Percentiles rank a stretch among this genome's conserved stretches.
These are phyloP conservation scores for Exserohilum rostratum DNA, from an alignment of 2,329 filamentous ascomycete species.

Conservation along the genomic window DNA sequence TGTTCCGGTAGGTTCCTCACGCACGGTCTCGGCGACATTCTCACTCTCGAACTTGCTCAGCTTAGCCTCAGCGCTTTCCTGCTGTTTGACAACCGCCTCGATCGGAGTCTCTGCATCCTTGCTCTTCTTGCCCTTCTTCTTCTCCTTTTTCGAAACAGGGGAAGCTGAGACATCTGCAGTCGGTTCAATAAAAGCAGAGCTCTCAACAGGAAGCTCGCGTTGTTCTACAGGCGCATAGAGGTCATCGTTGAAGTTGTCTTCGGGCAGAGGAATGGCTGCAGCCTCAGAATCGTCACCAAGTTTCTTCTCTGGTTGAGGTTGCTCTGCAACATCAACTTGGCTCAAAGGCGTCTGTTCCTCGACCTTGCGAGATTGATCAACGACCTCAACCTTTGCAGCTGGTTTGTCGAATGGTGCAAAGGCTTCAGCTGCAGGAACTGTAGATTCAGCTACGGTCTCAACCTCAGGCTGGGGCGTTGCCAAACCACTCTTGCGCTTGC, in stretches of 20 bases:
- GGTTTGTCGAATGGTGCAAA: neutral
- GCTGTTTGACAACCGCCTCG: conserved; percentile 7
- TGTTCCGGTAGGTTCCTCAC: neutral
- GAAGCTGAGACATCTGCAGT: neutral
- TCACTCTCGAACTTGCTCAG: too few relatives aligned
- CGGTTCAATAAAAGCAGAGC: neutral
- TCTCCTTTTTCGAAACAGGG: neutral
- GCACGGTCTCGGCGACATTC: too few relatives aligned
- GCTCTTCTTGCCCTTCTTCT: conserved; percentile 30
- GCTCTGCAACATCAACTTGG: neutral
- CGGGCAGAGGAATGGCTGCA: conserved; percentile 6
- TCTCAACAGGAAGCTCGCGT: neutral
- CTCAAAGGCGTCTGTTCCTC: neutral
- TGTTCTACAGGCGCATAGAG: neutral
- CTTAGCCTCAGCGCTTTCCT: too few relatives aligned
- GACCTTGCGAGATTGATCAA: neutral
- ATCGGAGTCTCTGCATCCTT: conserved; percentile 15
- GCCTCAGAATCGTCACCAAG: conserved; percentile 1
- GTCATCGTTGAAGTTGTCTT: conserved; percentile 3
- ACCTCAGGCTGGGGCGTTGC: conserved; percentile 3
- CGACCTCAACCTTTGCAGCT: neutral
- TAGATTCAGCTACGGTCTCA: conserved; percentile 5
- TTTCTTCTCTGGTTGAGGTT: neutral
- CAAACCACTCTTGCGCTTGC: conserved; percentile 8
- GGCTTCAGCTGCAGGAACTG: neutral